Percentiles rank a stretch among this genome's conserved stretches.
Evolutionary conservation across 2,329 filamentous ascomycete species (phyloP).

Genomic region (Gliomastix tumulicola): DNA sequence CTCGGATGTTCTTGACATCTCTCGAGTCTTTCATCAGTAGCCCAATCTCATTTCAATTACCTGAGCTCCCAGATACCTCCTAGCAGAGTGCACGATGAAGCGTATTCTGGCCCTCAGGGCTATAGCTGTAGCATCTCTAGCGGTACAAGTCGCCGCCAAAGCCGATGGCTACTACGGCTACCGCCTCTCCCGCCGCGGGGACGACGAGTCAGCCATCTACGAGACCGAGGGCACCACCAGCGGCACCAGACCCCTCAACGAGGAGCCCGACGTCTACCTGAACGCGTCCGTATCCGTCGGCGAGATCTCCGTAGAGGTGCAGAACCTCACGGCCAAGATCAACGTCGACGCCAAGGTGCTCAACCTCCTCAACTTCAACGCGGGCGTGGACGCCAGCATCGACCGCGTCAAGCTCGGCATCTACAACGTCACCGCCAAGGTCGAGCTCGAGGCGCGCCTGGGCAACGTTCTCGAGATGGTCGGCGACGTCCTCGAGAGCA

Average conservation of each 20-base stretch:
- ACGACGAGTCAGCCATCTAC: slow-evolving; percentile 43
- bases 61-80: too few relatives aligned
- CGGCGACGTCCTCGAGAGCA: slow-evolving; percentile 46
- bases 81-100: too few relatives aligned
- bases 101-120: too few relatives aligned
- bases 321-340: slow-evolving; percentile 45
- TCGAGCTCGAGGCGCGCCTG: slow-evolving; percentile 51
- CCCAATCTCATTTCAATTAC: too few relatives aligned
- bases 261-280: slow-evolving; percentile 51
- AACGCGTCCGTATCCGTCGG: slow-evolving; percentile 52
- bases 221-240: slow-evolving; percentile 42
- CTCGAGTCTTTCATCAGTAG: too few relatives aligned
- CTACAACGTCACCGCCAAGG: slow-evolving; percentile 50
- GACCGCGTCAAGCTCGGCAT: slow-evolving; percentile 48
- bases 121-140: too few relatives aligned
- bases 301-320: slow-evolving; percentile 50
- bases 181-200: slow-evolving; percentile 40
- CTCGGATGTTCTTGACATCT: too few relatives aligned
- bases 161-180: slow-evolving; percentile 49
- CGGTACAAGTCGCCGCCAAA: slow-evolving; percentile 13
- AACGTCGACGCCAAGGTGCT: slow-evolving; percentile 21
- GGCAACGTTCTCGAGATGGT: slow-evolving; percentile 55
- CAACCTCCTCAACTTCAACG: slow-evolving; percentile 51
- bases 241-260: slow-evolving; percentile 31
- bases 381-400: slow-evolving; percentile 52